Percentiles rank a stretch among this genome's conserved stretches.
Evolutionary conservation across 495 filamentous ascomycete genomes (phyloP).

Genomic region (Penicillium arizonense): DNA sequence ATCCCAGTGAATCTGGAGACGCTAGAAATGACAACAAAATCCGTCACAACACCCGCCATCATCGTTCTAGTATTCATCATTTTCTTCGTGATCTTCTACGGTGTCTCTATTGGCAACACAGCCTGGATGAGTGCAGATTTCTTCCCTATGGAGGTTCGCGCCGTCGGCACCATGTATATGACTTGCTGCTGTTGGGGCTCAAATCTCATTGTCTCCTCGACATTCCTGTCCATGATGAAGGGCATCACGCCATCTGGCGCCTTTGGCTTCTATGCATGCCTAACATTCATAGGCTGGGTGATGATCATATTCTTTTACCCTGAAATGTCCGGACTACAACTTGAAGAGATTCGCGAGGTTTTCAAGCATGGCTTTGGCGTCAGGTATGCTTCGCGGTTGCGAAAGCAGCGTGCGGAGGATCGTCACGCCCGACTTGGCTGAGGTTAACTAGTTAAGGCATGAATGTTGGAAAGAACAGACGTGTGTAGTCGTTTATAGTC

Average conservation of each 20-base stretch:
- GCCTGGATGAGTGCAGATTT: conserved; percentile 53
- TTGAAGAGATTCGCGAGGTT: conserved; percentile 50
- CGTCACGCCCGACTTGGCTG: too few species aligned
- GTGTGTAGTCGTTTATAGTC: too few species aligned
- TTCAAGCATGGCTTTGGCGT: conserved; percentile 50
- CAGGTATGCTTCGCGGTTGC: conserved; percentile 33
- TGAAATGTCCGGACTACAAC: conserved; percentile 45
- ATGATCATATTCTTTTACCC: conserved; percentile 51
- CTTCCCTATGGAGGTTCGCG: conserved; percentile 52
- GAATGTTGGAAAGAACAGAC: too few species aligned
- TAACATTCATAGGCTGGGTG: conserved; percentile 46
- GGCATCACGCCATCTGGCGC: conserved; percentile 46
- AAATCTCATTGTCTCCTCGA: conserved; percentile 53
- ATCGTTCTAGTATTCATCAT: conserved; percentile 49
- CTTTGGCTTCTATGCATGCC: conserved; percentile 49
- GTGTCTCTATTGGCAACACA: conserved; percentile 45
- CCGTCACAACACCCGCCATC: conserved; percentile 36
- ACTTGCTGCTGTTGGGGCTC: conserved; percentile 50
- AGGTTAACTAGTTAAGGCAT: too few species aligned
- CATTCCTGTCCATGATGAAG: conserved; percentile 52
- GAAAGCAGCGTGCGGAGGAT: conserved; percentile 20
- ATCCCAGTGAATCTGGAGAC: conserved; percentile 44
- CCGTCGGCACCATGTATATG: conserved; percentile 52
- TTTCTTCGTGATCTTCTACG: conserved; percentile 48
- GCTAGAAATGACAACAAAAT: conserved; percentile 18